Evolutionary conservation across 306 rosid species (phyloP).

Genomic region (Alnus rubra): DNA sequence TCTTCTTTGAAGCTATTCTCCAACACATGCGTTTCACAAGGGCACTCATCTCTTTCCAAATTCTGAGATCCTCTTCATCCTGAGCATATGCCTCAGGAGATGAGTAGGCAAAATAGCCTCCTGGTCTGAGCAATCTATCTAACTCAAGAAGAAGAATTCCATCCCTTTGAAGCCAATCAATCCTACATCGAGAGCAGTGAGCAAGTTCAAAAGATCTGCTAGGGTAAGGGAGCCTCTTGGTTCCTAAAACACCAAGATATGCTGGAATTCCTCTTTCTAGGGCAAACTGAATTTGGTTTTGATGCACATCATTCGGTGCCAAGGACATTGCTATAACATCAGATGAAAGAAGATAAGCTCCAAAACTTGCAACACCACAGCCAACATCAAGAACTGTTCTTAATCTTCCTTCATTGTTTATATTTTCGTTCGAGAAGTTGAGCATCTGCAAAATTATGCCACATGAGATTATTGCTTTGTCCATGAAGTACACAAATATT

Average conservation of each 20-base stretch:
- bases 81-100: slow-evolving; percentile 98
- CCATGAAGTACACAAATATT: slow-evolving; percentile 23
- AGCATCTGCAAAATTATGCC: slow-evolving; percentile 69
- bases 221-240: slow-evolving; percentile 96
- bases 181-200: slow-evolving; percentile 96
- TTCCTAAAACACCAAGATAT: slow-evolving; percentile 91
- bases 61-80: slow-evolving; percentile 90
- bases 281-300: slow-evolving; percentile 97
- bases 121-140: slow-evolving; percentile 84
- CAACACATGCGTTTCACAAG: slow-evolving; percentile 90
- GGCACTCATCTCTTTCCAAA: slow-evolving; percentile 93
- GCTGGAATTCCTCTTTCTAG: slow-evolving; percentile 97
- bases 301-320: slow-evolving; percentile 98
- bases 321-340: slow-evolving; percentile 83
- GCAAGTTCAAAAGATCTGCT: slow-evolving; percentile 98
- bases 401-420: slow-evolving; percentile 80
- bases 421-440: slow-evolving; percentile 72
- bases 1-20: slow-evolving; percentile 72
- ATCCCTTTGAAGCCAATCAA: slow-evolving; percentile 98
- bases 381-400: slow-evolving; percentile 94
- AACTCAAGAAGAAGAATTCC: slow-evolving; percentile 91
- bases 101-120: slow-evolving; percentile 95
- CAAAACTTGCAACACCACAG: slow-evolving; percentile 97
- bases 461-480: slow-evolving; percentile 22
- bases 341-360: slow-evolving; percentile 86